Evolutionary conservation across 2,329 filamentous ascomycete genomes (phyloP).

Genomic region (Fusarium subtropicale): DNA sequence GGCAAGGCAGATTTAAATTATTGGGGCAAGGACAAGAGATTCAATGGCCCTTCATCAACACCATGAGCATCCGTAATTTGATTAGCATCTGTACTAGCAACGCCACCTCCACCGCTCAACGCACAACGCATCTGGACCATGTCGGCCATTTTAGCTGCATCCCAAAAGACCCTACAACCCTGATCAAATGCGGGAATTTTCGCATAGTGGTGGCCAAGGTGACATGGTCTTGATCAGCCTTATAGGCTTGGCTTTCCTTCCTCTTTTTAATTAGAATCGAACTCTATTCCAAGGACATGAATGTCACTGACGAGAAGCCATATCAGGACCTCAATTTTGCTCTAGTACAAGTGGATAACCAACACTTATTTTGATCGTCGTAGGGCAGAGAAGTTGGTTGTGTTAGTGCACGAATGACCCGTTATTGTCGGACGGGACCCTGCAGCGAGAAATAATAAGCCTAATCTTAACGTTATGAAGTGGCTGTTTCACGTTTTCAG

Average conservation of each 20-base stretch:
- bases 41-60: neutral
- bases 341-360: slow-evolving; percentile 12
- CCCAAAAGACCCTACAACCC: neutral
- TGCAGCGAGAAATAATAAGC: slow-evolving; percentile 34
- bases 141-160: slow-evolving; percentile 19
- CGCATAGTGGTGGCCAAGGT: neutral
- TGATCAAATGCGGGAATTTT: slow-evolving; percentile 25
- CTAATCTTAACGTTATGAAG: slow-evolving; percentile 42
- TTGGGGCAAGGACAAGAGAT: neutral
- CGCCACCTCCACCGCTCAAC: slow-evolving; percentile 25
- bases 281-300: neutral
- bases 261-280: slow-evolving; percentile 1
- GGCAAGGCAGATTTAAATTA: slow-evolving; percentile 21
- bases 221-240: slow-evolving; percentile 13
- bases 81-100: slow-evolving; percentile 1
- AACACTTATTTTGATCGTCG: neutral
- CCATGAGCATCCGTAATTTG: neutral
- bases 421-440: slow-evolving; percentile 28
- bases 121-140: slow-evolving; percentile 5
- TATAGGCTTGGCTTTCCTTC: slow-evolving; percentile 6
- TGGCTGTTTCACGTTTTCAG: slow-evolving; percentile 36
- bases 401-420: slow-evolving; percentile 15
- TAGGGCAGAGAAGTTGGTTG: slow-evolving; percentile 14
- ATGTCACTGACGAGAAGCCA: slow-evolving; percentile 7
- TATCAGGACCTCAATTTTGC: neutral